Conservation (phyloP, 2,329 filamentous ascomycete species). For the Cordyceps militaris region DNA sequence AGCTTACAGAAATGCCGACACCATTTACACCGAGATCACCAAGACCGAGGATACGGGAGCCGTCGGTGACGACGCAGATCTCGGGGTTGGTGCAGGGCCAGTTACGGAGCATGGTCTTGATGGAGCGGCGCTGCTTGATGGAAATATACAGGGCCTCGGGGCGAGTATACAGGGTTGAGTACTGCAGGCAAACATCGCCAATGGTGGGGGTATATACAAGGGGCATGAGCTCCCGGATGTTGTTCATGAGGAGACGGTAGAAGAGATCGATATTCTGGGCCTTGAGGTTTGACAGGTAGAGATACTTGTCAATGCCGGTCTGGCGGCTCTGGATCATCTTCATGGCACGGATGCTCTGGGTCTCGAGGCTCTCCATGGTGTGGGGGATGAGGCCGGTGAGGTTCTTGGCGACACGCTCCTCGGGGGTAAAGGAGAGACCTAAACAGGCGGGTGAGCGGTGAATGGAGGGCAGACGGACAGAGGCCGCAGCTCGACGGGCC, state of each 20-base stretch:
- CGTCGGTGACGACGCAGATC: constrained; percentile 95
- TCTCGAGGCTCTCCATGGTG: constrained; percentile 53
- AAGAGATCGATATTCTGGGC: constrained; percentile 73
- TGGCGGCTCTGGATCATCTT: constrained; percentile 64
- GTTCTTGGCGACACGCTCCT: constrained; percentile 57
- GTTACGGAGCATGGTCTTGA: constrained; percentile 81
- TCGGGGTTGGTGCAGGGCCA: constrained; percentile 88
- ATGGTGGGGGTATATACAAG: constrained; percentile 86
- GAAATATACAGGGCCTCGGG: constrained; percentile 96
- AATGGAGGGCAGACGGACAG: not conserved
- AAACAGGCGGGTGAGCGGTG: constrained; percentile 15
- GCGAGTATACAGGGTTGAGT: constrained; percentile 91
- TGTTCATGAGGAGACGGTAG: constrained; percentile 73
- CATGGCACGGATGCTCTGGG: constrained; percentile 60
- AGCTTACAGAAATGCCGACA: constrained; percentile 84
- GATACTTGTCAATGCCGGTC: constrained; percentile 72
- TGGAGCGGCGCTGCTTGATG: constrained; percentile 86
- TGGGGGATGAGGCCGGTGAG: constrained; percentile 60
- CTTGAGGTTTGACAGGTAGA: constrained; percentile 72
- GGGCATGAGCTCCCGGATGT: constrained; percentile 71
- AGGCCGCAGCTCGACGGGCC: not conserved
- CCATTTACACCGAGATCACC: constrained; percentile 95
- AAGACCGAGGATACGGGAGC: constrained; percentile 84
- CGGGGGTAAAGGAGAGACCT: constrained; percentile 59
- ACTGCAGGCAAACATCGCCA: constrained; percentile 92